phyloP scores from a whole-genome alignment of 2,329 filamentous ascomycete genomes.

The Alternaria incomplexa region DNA sequence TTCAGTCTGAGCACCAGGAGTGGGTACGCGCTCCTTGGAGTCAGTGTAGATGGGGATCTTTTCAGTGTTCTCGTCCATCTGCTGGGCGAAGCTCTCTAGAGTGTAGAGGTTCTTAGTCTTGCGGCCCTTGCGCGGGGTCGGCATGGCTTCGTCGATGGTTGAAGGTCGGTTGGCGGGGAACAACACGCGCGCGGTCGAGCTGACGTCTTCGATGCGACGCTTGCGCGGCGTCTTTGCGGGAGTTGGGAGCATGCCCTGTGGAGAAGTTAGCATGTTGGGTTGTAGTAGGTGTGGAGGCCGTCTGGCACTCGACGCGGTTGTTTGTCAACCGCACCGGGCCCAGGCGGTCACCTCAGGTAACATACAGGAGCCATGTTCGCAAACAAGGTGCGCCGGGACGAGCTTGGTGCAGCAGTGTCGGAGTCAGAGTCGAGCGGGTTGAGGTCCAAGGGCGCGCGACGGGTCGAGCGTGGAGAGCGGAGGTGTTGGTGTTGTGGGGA shows the following conservation, averaged over 20 bases:
- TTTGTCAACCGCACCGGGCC: background rate
- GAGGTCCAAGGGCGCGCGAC: constrained; percentile 31
- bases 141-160: constrained; percentile 64
- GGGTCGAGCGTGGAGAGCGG: constrained; percentile 39
- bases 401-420: constrained; percentile 34
- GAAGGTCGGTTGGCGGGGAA: constrained; percentile 69
- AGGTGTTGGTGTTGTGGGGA: constrained; percentile 42
- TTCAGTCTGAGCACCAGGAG: constrained; percentile 63
- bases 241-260: constrained; percentile 70
- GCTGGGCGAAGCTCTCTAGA: constrained; percentile 50
- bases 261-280: constrained; percentile 4
- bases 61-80: constrained; percentile 63
- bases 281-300: background rate
- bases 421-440: constrained; percentile 39
- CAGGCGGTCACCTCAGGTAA: constrained; percentile 14
- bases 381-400: constrained; percentile 31
- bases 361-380: constrained; percentile 36
- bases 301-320: background rate
- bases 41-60: constrained; percentile 77
- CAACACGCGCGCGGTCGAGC: constrained; percentile 59
- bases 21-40: constrained; percentile 75
- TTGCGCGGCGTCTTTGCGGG: constrained; percentile 79
- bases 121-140: constrained; percentile 64
- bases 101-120: constrained; percentile 58
- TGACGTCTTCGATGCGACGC: constrained; percentile 53